Conservation (phyloP, 768 basidiomycete genomes). For the Clavulina sp. region DNA sequence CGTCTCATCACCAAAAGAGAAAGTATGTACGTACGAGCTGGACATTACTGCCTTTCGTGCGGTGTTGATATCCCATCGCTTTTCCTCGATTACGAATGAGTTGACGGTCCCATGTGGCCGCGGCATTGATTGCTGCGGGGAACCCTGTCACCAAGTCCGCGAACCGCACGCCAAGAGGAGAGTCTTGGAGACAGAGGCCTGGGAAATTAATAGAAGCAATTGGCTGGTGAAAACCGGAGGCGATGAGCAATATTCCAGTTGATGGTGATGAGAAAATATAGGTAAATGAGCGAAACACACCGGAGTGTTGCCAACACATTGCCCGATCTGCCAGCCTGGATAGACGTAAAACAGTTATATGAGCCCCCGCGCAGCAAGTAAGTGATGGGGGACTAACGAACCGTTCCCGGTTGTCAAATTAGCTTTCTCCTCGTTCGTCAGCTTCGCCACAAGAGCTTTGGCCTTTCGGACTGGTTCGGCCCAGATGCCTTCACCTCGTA, state of each 20-base stretch:
- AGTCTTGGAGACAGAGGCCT: slow-evolving; percentile 7
- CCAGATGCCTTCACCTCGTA: background rate
- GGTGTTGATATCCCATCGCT: slow-evolving; percentile 7
- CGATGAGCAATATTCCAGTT: too few relatives aligned
- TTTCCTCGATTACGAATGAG: slow-evolving; percentile 22
- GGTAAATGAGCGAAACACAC: too few relatives aligned
- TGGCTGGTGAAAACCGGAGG: too few relatives aligned
- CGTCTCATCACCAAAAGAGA: too few relatives aligned
- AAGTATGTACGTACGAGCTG: slow-evolving; percentile 33
- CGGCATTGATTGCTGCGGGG: slow-evolving; percentile 16
- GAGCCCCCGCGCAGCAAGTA: too few relatives aligned
- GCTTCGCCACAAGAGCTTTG: slow-evolving; percentile 13
- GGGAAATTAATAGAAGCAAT: slow-evolving; percentile 3
- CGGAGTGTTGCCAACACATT: background rate
- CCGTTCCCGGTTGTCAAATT: slow-evolving; percentile 21
- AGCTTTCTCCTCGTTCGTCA: slow-evolving; percentile 23
- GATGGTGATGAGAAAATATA: too few relatives aligned
- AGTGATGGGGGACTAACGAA: slow-evolving; percentile 4
- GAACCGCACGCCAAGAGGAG: slow-evolving; percentile 10
- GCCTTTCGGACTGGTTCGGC: slow-evolving; percentile 12
- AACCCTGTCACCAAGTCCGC: slow-evolving; percentile 7
- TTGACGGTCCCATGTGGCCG: slow-evolving; percentile 12
- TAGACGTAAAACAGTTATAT: too few relatives aligned
- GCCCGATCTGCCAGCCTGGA: too few relatives aligned
- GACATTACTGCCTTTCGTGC: slow-evolving; percentile 15